Conservation (phyloP, 208 protist species). For the Acanthamoeba divionensis region DNA sequence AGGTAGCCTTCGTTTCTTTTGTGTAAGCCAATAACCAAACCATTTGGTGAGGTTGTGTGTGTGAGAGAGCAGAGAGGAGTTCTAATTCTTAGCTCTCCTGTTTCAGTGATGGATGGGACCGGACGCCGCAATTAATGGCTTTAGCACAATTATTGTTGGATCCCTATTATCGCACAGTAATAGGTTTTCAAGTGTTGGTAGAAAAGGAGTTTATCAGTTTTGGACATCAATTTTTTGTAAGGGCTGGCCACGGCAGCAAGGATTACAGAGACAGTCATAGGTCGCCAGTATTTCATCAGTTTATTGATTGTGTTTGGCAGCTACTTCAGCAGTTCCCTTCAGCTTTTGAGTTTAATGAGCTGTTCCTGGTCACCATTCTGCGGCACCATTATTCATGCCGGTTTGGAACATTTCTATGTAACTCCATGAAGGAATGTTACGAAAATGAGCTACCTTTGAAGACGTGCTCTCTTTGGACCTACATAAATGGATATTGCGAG, state of each 20-base stretch:
- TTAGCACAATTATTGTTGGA: constrained; percentile 90
- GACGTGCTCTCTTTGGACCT: constrained; percentile 36
- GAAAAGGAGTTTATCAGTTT: constrained; percentile 94
- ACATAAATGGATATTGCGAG: neutral
- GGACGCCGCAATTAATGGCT: constrained; percentile 86
- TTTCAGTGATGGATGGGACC: constrained; percentile 87
- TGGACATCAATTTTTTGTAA: constrained; percentile 93
- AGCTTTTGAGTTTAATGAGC: constrained; percentile 93
- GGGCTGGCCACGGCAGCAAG: constrained; percentile 60
- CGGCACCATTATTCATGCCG: constrained; percentile 84
- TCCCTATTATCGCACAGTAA: constrained; percentile 90
- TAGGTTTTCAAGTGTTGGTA: constrained; percentile 86
- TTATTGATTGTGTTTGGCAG: constrained; percentile 93
- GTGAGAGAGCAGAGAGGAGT: constrained; percentile 92
- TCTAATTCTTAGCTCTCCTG: constrained; percentile 80
- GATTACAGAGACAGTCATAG: constrained; percentile 44
- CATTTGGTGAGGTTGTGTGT: too few relatives aligned
- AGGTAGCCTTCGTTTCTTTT: too few relatives aligned
- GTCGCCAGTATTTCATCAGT: constrained; percentile 93
- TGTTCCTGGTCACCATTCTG: constrained; percentile 84
- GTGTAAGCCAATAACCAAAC: too few relatives aligned
- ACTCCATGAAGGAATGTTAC: neutral
- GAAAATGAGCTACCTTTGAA: neutral
- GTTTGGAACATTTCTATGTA: constrained; percentile 75
- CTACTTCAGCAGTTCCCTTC: constrained; percentile 88